phyloP scores from a whole-genome alignment of 768 basidiomycete species.

The Boletus rubroflammeus region DNA sequence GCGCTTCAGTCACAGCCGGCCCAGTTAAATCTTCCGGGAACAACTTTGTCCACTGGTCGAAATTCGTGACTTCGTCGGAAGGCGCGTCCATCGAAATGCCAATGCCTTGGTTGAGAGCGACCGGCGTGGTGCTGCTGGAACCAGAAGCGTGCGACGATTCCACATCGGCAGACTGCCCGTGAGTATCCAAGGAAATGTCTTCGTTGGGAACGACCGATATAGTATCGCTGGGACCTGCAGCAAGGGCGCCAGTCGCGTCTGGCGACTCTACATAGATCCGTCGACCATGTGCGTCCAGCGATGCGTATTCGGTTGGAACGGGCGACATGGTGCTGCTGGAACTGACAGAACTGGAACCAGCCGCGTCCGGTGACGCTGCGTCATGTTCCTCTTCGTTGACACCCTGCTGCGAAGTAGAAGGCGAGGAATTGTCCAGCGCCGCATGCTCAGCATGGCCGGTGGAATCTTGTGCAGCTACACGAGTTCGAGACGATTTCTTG shows the following conservation, averaged over 20 bases:
- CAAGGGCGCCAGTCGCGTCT: no score
- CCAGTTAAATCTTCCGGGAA: rapidly evolving
- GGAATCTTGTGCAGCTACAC: neutral
- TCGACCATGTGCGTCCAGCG: neutral
- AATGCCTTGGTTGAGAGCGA: neutral
- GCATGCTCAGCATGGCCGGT: neutral
- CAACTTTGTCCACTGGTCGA: neutral
- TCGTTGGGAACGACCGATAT: neutral
- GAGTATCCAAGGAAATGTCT: neutral
- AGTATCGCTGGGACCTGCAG: neutral
- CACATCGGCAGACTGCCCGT: neutral
- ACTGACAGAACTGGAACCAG: neutral
- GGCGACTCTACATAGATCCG: neutral
- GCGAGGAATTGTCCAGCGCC: neutral
- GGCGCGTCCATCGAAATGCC: neutral
- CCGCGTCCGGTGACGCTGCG: neutral
- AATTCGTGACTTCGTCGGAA: neutral
- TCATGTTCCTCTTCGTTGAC: neutral
- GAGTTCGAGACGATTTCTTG: neutral
- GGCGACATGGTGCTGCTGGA: neutral
- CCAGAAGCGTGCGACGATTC: neutral
- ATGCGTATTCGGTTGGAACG: neutral
- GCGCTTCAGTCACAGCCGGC: no score
- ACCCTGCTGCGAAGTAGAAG: neutral
- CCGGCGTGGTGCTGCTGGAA: neutral